These are phyloP conservation scores for Aegilops longissima DNA, from an alignment of 176 grass and related monocot species.

Conservation along the genomic window DNA sequence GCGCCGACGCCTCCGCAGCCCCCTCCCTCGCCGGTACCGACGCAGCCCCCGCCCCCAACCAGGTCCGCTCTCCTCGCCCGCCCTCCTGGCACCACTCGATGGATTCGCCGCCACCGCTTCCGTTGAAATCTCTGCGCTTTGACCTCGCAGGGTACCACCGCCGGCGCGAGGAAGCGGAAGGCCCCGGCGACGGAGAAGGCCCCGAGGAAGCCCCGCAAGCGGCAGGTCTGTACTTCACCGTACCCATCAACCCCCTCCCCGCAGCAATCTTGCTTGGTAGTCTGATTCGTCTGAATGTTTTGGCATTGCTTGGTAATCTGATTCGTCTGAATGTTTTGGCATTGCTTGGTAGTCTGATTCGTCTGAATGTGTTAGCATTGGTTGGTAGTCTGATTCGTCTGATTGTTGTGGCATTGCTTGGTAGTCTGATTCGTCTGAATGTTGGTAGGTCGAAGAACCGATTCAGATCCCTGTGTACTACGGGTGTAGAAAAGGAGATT, in stretches of 20 bases:
- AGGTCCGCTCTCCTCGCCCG: background rate
- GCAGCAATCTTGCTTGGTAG: background rate
- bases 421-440: background rate
- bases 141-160: background rate
- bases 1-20: background rate
- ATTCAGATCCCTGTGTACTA: background rate
- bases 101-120: background rate
- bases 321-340: background rate
- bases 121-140: background rate
- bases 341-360: background rate
- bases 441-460: background rate
- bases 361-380: too few relatives aligned
- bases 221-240: background rate
- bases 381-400: too few relatives aligned
- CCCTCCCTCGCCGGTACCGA: background rate
- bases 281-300: too few relatives aligned
- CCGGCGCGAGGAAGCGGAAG: slow-evolving; percentile 16
- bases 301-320: background rate
- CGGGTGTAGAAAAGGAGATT: background rate
- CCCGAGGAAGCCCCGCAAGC: background rate
- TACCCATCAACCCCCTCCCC: background rate
- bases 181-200: background rate
- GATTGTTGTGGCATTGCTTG: background rate
- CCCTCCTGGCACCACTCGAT: background rate
- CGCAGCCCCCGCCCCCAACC: background rate